Conservation (phyloP, 2,329 filamentous ascomycete species). For the Gliomastix tumulicola region DNA sequence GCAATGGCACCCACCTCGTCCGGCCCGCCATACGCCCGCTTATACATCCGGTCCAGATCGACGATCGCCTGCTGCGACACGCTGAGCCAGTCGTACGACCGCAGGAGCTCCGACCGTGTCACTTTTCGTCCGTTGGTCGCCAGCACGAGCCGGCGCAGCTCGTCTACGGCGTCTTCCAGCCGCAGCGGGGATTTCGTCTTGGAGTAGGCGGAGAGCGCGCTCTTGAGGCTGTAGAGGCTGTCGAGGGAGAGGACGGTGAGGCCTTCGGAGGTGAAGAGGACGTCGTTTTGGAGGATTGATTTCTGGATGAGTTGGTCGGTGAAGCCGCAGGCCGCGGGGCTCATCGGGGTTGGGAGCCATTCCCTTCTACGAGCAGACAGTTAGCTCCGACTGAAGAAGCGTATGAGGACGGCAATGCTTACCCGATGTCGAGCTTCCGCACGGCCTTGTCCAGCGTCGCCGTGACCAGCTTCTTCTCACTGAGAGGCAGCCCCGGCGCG, state of each 20-base stretch:
- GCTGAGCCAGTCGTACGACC: slow-evolving; percentile 51
- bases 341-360: slow-evolving; percentile 35
- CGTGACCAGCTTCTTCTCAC: slow-evolving; percentile 39
- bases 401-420: too few relatives aligned
- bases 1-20: slow-evolving; percentile 39
- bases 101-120: slow-evolving; percentile 40
- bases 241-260: slow-evolving; percentile 55
- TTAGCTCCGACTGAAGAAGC: too few relatives aligned
- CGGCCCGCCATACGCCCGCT: slow-evolving; percentile 45
- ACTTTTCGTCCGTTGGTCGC: slow-evolving; percentile 43
- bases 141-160: slow-evolving; percentile 52
- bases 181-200: slow-evolving; percentile 32
- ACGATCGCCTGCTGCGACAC: slow-evolving; percentile 40
- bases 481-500: slow-evolving; percentile 33
- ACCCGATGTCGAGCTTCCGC: slow-evolving; percentile 26
- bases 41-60: slow-evolving; percentile 51
- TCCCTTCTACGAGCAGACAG: too few relatives aligned
- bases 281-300: slow-evolving; percentile 52
- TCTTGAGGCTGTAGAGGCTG: slow-evolving; percentile 58
- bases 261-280: slow-evolving; percentile 53
- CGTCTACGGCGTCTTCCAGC: slow-evolving; percentile 56
- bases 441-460: slow-evolving; percentile 44
- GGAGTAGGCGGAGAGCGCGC: slow-evolving; percentile 50
- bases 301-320: slow-evolving; percentile 45
- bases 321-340: slow-evolving; percentile 34